Percentiles rank a stretch among this genome's conserved stretches.
Conservation (phyloP, 768 basidiomycete species). For the Austroboletus eburneus region DNA sequence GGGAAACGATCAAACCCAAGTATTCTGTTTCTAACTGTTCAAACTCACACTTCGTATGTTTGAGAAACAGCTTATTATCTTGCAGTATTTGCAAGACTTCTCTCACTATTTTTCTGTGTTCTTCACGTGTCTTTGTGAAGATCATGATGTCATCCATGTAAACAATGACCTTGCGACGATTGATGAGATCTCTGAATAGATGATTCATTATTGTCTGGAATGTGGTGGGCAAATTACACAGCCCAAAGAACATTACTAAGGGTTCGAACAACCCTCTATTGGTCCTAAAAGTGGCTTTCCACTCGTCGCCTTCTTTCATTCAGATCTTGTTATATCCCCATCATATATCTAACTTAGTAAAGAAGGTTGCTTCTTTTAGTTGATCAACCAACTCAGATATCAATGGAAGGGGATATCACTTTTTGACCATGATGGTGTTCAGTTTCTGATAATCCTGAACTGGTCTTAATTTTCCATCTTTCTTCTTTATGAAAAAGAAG, state of each 20-base stretch:
- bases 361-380: conserved; percentile 16
- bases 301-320: conserved; percentile 26
- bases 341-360: conserved; percentile 29
- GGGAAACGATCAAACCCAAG: too few relatives aligned
- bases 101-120: too few relatives aligned
- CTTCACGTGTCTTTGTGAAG: too few relatives aligned
- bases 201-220: too few relatives aligned
- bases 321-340: conserved; percentile 33
- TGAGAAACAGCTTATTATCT: too few relatives aligned
- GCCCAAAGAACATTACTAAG: conserved; percentile 3
- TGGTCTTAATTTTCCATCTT: conserved; percentile 29
- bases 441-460: conserved; percentile 33
- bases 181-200: too few relatives aligned
- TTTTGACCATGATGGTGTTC: conserved; percentile 25
- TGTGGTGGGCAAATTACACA: conserved; percentile 2
- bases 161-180: too few relatives aligned
- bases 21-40: too few relatives aligned
- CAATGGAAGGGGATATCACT: conserved; percentile 24
- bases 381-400: conserved; percentile 22
- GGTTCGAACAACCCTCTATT: background rate
- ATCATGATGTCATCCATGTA: too few relatives aligned
- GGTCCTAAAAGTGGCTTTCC: conserved; percentile 31
- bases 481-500: conserved; percentile 33
- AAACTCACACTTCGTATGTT: too few relatives aligned
- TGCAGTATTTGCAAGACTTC: too few relatives aligned